phyloP scores from a whole-genome alignment of 2,329 filamentous ascomycete species.

The Penicillium sp. region DNA sequence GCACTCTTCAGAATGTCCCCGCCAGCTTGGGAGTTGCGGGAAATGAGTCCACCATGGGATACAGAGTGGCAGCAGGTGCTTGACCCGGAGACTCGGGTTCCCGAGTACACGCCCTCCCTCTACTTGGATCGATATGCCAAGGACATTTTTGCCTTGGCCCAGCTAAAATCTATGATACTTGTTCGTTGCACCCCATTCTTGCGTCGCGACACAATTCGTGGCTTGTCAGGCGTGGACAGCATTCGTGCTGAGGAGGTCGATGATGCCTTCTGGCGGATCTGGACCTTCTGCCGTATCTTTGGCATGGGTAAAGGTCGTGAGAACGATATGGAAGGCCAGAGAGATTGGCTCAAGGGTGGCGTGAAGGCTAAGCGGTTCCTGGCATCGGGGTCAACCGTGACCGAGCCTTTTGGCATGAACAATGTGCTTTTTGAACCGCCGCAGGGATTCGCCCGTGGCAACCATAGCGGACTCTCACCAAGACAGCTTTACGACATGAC shows the following conservation, averaged over 20 bases:
- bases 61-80: slow-evolving; percentile 38
- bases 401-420: slow-evolving; percentile 47
- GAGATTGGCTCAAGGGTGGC: slow-evolving; percentile 59
- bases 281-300: slow-evolving; percentile 61
- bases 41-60: slow-evolving; percentile 51
- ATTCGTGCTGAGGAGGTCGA: slow-evolving; percentile 49
- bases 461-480: slow-evolving; percentile 49
- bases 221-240: slow-evolving; percentile 46
- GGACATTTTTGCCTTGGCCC: slow-evolving; percentile 50
- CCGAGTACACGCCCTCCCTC: slow-evolving; percentile 49
- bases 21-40: slow-evolving; percentile 55
- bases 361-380: slow-evolving; percentile 45
- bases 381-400: slow-evolving; percentile 40
- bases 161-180: slow-evolving; percentile 53
- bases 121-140: slow-evolving; percentile 50
- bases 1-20: slow-evolving; percentile 51
- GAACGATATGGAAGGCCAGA: slow-evolving; percentile 54
- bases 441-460: slow-evolving; percentile 54
- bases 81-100: slow-evolving; percentile 44
- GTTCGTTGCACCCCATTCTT: slow-evolving; percentile 53
- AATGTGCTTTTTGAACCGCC: slow-evolving; percentile 52
- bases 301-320: slow-evolving; percentile 54
- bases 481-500: slow-evolving; percentile 59
- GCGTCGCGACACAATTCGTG: slow-evolving; percentile 51
- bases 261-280: slow-evolving; percentile 59